These are phyloP conservation scores for Chrysoporthe deuterocubensis DNA, from an alignment of 2,329 filamentous ascomycete species.

Conservation along the genomic window DNA sequence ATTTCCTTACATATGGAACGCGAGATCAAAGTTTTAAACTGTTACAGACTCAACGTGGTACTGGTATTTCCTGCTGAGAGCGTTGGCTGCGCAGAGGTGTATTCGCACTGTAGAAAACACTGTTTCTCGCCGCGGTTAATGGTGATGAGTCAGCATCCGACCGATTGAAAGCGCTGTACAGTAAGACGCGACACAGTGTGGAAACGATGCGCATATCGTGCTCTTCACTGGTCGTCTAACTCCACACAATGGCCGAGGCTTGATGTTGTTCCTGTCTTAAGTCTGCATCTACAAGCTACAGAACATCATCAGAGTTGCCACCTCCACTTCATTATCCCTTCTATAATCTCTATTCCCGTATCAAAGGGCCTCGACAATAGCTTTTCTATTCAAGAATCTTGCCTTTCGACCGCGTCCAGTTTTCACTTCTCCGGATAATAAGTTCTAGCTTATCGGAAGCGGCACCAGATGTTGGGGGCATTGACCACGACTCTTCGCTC, in stretches of 20 bases:
- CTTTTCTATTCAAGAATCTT: not conserved
- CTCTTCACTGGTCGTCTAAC: not conserved
- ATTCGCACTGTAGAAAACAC: not conserved
- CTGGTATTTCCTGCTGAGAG: not conserved
- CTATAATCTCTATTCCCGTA: not conserved
- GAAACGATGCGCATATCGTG: not conserved
- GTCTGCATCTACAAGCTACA: not conserved
- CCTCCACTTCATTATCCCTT: not conserved
- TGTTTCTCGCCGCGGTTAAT: not conserved
- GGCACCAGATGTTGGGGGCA: slow-evolving; percentile 6
- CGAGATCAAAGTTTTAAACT: not conserved
- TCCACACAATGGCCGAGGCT: not conserved
- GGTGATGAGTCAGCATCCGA: not conserved
- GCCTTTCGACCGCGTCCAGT: not conserved
- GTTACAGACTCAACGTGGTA: not conserved
- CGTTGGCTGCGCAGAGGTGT: not conserved
- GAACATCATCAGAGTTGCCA: not conserved
- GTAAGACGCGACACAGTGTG: not conserved
- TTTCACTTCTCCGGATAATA: slow-evolving; percentile 2
- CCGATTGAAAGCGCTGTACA: not conserved
- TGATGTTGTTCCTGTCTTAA: slow-evolving; percentile 1
- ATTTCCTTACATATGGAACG: too few species aligned
- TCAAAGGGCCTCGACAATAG: not conserved
- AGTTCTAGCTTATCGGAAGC: not conserved
- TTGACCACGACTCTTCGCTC: slow-evolving; percentile 22